A percentile compares a stretch with the other conserved stretches of the same genome.
Conservation (phyloP, 257 asterid species). For the Nicotiana paniculata region DNA sequence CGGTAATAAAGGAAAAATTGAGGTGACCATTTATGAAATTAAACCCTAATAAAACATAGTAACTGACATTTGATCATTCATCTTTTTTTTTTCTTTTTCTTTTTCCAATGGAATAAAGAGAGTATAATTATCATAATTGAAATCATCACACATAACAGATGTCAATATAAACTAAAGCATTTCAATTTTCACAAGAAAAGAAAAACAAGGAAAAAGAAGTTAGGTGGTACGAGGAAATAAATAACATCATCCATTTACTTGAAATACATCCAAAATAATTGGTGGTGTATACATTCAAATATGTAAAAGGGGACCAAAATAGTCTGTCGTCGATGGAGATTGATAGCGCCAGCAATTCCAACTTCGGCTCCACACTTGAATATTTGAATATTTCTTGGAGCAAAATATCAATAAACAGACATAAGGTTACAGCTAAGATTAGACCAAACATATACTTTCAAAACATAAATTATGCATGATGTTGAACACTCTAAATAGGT, state of each 20-base stretch:
- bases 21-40: too few relatives aligned
- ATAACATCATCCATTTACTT: not conserved
- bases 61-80: not conserved
- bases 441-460: not conserved
- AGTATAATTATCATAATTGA: too few relatives aligned
- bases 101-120: too few relatives aligned
- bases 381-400: not conserved
- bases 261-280: not conserved
- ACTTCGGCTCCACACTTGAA: not conserved
- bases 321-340: not conserved
- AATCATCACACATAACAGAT: not conserved
- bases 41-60: not conserved
- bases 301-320: not conserved
- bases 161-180: not conserved
- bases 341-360: not conserved
- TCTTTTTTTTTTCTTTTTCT: not conserved
- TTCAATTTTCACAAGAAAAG: not conserved
- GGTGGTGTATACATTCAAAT: not conserved
- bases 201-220: not conserved
- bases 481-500: not conserved
- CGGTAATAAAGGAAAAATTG: too few relatives aligned
- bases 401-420: not conserved
- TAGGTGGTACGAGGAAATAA: not conserved
- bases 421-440: constrained; percentile 2
- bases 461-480: not conserved